Conservation (phyloP, 805 yeast genomes). For the Suhomyces kilbournensis region DNA sequence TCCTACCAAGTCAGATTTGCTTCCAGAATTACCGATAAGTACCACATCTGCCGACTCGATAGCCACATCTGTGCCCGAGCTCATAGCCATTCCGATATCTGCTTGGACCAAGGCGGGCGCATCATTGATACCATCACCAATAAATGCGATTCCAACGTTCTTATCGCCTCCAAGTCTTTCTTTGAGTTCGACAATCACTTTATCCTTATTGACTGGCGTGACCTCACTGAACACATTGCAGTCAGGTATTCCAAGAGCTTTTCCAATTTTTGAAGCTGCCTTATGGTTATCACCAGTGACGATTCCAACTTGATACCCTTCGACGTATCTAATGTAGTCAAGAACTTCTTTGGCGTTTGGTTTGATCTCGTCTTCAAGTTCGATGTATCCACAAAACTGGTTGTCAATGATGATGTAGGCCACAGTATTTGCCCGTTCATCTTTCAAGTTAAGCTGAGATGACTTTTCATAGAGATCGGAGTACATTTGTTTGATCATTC, state of each 20-base stretch:
- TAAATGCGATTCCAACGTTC: constrained; percentile 63
- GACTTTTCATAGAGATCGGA: constrained; percentile 13
- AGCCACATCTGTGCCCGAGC: constrained; percentile 93
- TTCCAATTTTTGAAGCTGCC: constrained; percentile 65
- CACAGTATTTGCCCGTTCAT: constrained; percentile 37
- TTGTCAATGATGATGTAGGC: constrained; percentile 60
- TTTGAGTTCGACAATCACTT: constrained; percentile 59
- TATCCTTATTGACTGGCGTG: constrained; percentile 74
- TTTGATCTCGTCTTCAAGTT: constrained; percentile 65
- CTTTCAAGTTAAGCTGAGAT: constrained; percentile 10
- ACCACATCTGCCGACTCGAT: constrained; percentile 96
- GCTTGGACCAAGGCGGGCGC: constrained; percentile 93
- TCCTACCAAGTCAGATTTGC: constrained; percentile 40
- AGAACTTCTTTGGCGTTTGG: constrained; percentile 63
- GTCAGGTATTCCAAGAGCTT: constrained; percentile 60
- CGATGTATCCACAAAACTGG: constrained; percentile 59
- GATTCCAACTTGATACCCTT: constrained; percentile 69
- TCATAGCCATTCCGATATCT: constrained; percentile 85
- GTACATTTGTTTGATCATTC: constrained; percentile 31
- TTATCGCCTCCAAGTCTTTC: constrained; percentile 31
- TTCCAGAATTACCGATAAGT: constrained; percentile 45
- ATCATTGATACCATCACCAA: constrained; percentile 98
- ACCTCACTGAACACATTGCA: constrained; percentile 71
- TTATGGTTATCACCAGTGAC: constrained; percentile 81
- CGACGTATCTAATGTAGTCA: constrained; percentile 43